Conservation (phyloP, 495 filamentous ascomycete genomes). For the Lepraria neglecta region DNA sequence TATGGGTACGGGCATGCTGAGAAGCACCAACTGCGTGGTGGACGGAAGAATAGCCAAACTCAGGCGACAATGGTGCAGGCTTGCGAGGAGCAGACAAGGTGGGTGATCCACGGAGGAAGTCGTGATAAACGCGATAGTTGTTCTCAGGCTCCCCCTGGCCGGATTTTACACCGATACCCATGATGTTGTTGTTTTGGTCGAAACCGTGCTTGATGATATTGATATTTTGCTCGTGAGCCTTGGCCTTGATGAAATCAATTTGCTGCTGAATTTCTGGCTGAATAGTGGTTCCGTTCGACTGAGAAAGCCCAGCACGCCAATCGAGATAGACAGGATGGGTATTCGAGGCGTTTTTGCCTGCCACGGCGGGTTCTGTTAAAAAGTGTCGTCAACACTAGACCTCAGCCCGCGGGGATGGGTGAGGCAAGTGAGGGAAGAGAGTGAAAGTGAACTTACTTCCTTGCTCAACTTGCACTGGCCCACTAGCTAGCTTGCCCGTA, state of each 20-base stretch:
- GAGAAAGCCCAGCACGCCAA: slow-evolving; percentile 12
- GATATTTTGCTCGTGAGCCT: neutral
- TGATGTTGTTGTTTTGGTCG: neutral
- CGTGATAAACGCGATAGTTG: neutral
- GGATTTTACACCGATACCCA: neutral
- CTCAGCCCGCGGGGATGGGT: neutral
- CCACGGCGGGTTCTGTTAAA: slow-evolving; percentile 23
- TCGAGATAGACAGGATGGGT: slow-evolving; percentile 15
- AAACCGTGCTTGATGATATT: neutral
- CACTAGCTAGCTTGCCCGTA: slow-evolving; percentile 19
- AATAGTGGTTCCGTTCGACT: neutral
- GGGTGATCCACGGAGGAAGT: too few relatives aligned
- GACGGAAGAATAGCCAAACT: too few relatives aligned
- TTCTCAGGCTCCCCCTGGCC: neutral
- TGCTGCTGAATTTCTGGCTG: neutral
- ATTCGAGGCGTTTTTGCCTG: slow-evolving; percentile 24
- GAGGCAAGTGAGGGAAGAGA: neutral
- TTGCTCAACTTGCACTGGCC: slow-evolving; percentile 20
- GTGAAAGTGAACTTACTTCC: slow-evolving; percentile 19
- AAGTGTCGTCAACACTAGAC: neutral
- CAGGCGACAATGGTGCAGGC: neutral
- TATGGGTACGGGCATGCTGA: neutral
- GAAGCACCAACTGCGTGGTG: neutral
- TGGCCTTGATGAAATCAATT: slow-evolving; percentile 6
- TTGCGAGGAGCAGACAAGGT: neutral